These are phyloP conservation scores for Metschnikowia lachancei DNA, from an alignment of 805 yeast genomes.

Conservation along the genomic window DNA sequence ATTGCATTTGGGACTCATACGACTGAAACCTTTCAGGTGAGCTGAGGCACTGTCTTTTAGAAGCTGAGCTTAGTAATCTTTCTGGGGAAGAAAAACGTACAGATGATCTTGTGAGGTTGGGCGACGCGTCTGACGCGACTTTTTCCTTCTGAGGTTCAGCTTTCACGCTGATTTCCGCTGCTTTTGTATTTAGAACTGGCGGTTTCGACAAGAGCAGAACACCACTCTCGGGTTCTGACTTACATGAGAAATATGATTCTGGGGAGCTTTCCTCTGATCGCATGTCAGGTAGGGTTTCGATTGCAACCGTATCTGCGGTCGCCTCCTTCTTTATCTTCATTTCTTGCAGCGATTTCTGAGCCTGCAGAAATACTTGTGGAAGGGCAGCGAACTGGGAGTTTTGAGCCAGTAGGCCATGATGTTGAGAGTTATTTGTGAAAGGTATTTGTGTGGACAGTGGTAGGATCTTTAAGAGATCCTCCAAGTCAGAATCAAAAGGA, in stretches of 20 bases:
- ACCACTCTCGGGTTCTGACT: neutral
- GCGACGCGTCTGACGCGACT: neutral
- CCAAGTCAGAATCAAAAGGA: conserved; percentile 21
- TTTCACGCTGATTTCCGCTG: neutral
- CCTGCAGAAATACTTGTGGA: conserved; percentile 4
- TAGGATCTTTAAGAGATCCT: conserved; percentile 13
- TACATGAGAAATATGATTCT: conserved; percentile 4
- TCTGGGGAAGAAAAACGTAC: conserved; percentile 1
- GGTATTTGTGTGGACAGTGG: neutral
- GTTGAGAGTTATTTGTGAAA: no score
- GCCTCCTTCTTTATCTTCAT: neutral
- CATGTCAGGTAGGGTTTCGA: neutral
- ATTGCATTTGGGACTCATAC: conserved; percentile 14
- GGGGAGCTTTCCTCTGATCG: neutral
- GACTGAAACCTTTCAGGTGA: conserved; percentile 11
- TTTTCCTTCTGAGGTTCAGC: neutral
- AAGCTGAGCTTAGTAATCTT: no score
- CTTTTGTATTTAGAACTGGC: neutral
- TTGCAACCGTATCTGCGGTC: neutral
- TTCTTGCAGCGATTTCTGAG: neutral
- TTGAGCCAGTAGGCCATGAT: neutral
- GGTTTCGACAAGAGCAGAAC: neutral
- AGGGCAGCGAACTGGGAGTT: neutral
- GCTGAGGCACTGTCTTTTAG: conserved; percentile 2
- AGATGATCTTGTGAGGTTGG: neutral